Percentiles rank a stretch among this genome's conserved stretches.
Conservation (phyloP, 345 rosid species). For the Gossypium ekmanianum region DNA sequence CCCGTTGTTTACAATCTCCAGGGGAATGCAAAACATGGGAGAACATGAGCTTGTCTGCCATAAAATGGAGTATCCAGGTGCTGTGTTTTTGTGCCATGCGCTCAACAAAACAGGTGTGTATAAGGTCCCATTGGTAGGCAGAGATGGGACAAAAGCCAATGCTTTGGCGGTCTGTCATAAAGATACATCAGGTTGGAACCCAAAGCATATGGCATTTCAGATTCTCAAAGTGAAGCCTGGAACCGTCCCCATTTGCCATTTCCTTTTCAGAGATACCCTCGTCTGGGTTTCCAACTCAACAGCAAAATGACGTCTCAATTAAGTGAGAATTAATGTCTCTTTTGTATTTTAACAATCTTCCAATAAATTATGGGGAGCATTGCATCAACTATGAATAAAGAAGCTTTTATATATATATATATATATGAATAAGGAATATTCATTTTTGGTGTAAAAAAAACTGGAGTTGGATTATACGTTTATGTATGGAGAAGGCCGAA, state of each 20-base stretch:
- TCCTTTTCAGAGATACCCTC: constrained; percentile 57
- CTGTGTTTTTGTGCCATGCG: constrained; percentile 74
- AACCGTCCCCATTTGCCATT: constrained; percentile 57
- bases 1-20: constrained; percentile 44
- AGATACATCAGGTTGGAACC: constrained; percentile 74
- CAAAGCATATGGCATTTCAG: constrained; percentile 62
- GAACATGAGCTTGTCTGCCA: constrained; percentile 62
- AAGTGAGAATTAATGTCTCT: neutral
- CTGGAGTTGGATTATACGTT: too few species aligned
- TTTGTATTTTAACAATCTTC: neutral
- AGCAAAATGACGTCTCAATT: neutral
- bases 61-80: constrained; percentile 60
- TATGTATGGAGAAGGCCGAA: too few species aligned
- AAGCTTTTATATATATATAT: too few species aligned
- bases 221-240: constrained; percentile 71
- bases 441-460: too few species aligned
- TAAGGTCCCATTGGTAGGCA: constrained; percentile 53
- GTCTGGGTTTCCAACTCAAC: constrained; percentile 44
- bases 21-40: constrained; percentile 36
- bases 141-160: constrained; percentile 25
- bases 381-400: neutral
- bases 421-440: too few species aligned
- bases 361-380: neutral
- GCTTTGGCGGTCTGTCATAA: constrained; percentile 66
- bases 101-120: constrained; percentile 43